Base-by-base conservation (phyloP, 2,329 filamentous ascomycete species). In the Ophiocordyceps australis region DNA sequence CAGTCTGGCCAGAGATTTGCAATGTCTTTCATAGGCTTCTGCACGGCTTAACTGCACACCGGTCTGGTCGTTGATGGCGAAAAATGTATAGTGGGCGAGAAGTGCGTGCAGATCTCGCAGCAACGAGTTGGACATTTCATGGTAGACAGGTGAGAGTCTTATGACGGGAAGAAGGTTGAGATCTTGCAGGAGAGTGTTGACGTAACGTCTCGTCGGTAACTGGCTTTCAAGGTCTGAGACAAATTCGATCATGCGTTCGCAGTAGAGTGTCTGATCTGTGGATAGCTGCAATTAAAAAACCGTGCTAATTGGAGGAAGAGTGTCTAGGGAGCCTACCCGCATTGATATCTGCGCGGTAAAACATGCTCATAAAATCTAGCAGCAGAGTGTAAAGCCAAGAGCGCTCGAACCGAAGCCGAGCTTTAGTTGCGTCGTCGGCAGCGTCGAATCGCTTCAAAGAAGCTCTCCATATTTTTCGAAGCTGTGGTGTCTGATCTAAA, bases 191-290 rank as follows among this genome's bases (percentile, higher is more conserved):
- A 98, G 55, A 2, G 80, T 74, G 47, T 94, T 94, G 44, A 92
- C 80, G 46, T 95, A 95, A 48, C 89, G 72, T 38, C 89, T 65
- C 4, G 91, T 98, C 1, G 89, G 89, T 24, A 95, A 59, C 47
- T 98, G 89, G 41, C 86, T 94, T 46, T 91, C 73, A 13, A 98
- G 55, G 45, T 98, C 89, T 7, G 78, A 75, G 24, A 98, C 58
- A 26, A 98, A 75, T 49, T 98, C 89, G 26, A 89, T 52, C 34
- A 95, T 86, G n/a, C 85, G 70, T 49, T 95, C 86, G 45, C 82
- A 92, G 49, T 94, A 98, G 3, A 70, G 52, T 13, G 83, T 47
- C 36, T 78, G 72, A 17, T 83, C 75, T 50, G 28, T 47, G 28
- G 47, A 37, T 12, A 16, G 20, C 4, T 17, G 13, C 21, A 25